Evolutionary conservation across 1,139 yeast species (phyloP).

Genomic region (Spathaspora sp.): DNA sequence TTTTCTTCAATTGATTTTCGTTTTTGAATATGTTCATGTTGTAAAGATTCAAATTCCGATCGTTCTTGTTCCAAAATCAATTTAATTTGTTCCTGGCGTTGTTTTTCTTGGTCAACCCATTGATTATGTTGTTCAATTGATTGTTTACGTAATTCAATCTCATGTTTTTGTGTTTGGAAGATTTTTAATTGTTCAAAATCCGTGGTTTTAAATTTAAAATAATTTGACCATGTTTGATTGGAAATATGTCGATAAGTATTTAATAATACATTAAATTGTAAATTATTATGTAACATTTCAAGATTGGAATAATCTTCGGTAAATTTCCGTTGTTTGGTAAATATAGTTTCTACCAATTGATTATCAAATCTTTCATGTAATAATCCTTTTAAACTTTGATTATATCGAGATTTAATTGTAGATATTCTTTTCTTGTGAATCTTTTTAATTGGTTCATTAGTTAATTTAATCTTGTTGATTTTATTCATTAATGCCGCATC

Average conservation of each 20-base stretch:
- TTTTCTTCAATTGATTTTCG: slow-evolving; percentile 13
- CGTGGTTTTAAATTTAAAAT: slow-evolving; percentile 37
- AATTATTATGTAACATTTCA: slow-evolving; percentile 46
- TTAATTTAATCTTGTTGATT: slow-evolving; percentile 33
- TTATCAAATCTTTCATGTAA: slow-evolving; percentile 36
- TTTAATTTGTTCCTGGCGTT: slow-evolving; percentile 20
- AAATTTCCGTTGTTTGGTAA: slow-evolving; percentile 30
- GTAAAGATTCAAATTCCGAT: slow-evolving; percentile 16
- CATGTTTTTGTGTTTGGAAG: slow-evolving; percentile 18
- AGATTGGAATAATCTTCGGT: slow-evolving; percentile 40
- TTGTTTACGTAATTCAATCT: slow-evolving; percentile 12
- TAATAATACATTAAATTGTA: slow-evolving; percentile 41
- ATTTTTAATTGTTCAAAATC: slow-evolving; percentile 41
- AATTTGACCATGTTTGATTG: slow-evolving; percentile 40
- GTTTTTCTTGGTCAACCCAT: slow-evolving; percentile 20
- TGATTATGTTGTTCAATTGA: slow-evolving; percentile 13
- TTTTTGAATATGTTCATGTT: slow-evolving; percentile 13
- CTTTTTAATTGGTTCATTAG: slow-evolving; percentile 19
- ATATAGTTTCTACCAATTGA: slow-evolving; percentile 29
- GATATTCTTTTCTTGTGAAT: slow-evolving; percentile 14
- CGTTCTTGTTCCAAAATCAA: slow-evolving; percentile 12
- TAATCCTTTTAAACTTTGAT: slow-evolving; percentile 37
- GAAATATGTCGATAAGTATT: slow-evolving; percentile 44
- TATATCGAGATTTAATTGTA: slow-evolving; percentile 20
- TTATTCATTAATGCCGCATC: slow-evolving; percentile 45